These are phyloP conservation scores for Neoboletus magnificus DNA, from an alignment of 768 basidiomycete species.

Conservation along the genomic window DNA sequence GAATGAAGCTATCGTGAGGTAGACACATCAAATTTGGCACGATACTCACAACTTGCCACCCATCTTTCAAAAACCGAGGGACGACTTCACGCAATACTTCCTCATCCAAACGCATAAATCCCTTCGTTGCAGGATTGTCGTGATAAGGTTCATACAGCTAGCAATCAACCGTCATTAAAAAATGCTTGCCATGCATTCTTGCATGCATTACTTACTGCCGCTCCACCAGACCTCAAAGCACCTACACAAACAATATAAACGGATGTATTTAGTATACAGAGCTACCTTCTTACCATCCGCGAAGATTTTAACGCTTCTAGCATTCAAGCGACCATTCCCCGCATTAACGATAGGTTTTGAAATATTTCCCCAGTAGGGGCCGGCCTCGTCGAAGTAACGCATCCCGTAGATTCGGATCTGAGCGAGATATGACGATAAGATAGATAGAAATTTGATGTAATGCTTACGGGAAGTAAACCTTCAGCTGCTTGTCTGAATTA, in stretches of 20 bases:
- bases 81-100: conserved; percentile 62
- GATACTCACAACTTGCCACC: conserved; percentile 83
- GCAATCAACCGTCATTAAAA: neutral
- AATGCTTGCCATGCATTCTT: neutral
- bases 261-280: neutral
- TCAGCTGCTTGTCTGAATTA: conserved; percentile 55
- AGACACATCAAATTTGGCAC: neutral
- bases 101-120: conserved; percentile 71
- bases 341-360: conserved; percentile 52
- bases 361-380: conserved; percentile 71
- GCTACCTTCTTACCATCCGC: conserved; percentile 41
- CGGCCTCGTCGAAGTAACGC: conserved; percentile 65
- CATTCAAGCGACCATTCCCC: conserved; percentile 60
- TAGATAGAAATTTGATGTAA: conserved; percentile 3
- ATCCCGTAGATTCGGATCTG: conserved; percentile 78
- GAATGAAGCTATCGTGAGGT: neutral
- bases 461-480: conserved; percentile 56
- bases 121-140: conserved; percentile 71
- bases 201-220: conserved; percentile 55
- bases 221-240: conserved; percentile 85
- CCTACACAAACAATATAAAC: conserved; percentile 41
- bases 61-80: conserved; percentile 68
- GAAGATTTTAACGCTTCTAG: conserved; percentile 79
- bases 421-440: neutral
- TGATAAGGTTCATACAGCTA: conserved; percentile 80